Evolutionary conservation across 2,329 filamentous ascomycete species (phyloP).

Genomic region (Blastomyces gilchristii): DNA sequence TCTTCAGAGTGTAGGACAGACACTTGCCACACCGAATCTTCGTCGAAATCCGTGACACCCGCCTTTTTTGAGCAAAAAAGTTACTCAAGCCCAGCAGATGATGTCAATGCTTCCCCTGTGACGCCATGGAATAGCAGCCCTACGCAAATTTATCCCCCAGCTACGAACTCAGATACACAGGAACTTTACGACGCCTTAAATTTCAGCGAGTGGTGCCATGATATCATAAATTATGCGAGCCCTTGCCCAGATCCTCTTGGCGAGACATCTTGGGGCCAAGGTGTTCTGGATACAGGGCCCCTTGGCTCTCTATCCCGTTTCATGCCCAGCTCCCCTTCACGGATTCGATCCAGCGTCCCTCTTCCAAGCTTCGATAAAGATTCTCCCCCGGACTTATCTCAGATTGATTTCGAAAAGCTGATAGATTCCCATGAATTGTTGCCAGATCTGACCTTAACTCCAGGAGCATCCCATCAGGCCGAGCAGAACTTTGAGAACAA

Average conservation of each 20-base stretch:
- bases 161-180: background rate
- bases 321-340: background rate
- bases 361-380: background rate
- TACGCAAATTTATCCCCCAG: background rate
- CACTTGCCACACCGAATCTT: background rate
- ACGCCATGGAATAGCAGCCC: background rate
- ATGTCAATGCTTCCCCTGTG: background rate
- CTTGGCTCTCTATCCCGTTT: background rate
- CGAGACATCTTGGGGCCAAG: background rate
- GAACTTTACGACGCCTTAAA: background rate
- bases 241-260: background rate
- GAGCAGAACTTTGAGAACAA: background rate
- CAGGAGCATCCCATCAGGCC: background rate
- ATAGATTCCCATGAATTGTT: background rate
- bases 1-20: background rate
- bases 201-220: background rate
- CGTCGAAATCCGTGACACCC: background rate
- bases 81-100: background rate
- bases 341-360: background rate
- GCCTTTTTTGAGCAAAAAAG: background rate
- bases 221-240: background rate
- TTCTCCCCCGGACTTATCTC: background rate
- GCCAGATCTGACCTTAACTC: background rate
- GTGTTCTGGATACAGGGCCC: background rate
- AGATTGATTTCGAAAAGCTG: background rate